phyloP scores from a whole-genome alignment of 805 yeast genomes.

The Groenewaldozyma salmanticensis region DNA sequence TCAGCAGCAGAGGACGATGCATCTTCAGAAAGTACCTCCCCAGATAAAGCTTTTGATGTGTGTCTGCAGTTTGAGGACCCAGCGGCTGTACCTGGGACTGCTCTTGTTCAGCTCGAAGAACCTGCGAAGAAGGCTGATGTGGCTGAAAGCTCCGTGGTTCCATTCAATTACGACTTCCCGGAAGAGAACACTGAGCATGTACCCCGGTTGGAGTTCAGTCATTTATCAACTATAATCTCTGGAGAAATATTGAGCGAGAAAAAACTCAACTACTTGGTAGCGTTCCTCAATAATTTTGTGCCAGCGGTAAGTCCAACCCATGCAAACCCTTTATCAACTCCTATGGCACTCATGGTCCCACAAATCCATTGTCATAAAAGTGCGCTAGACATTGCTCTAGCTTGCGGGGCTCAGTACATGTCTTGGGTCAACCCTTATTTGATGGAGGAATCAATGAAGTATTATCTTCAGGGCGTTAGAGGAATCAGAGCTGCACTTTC shows the following conservation, averaged over 20 bases:
- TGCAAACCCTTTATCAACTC: not conserved
- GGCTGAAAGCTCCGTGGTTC: not conserved
- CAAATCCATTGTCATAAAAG: not conserved
- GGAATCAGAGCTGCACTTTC: not conserved
- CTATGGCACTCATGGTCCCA: conserved; percentile 1
- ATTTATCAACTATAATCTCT: not conserved
- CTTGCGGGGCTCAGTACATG: conserved; percentile 2
- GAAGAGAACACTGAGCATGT: not conserved
- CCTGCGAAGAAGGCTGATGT: not conserved
- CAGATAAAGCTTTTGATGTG: not conserved
- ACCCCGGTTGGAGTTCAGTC: not conserved
- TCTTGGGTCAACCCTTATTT: not conserved
- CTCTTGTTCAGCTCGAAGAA: not conserved
- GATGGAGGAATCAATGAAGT: not conserved
- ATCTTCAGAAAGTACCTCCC: not conserved
- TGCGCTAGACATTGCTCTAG: not conserved
- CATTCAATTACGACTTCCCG: not conserved
- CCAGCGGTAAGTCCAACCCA: conserved; percentile 2
- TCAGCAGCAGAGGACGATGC: not conserved
- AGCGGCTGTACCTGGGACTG: not conserved
- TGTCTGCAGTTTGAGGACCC: too few species aligned
- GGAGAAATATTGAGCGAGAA: not conserved
- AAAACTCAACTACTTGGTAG: not conserved
- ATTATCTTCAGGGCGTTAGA: not conserved
- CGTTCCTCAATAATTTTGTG: conserved; percentile 1